A percentile compares a stretch with the other conserved stretches of the same genome.
phyloP scores from a whole-genome alignment of 1,284 basidiomycete genomes.

The Quambalaria eucalypti region DNA sequence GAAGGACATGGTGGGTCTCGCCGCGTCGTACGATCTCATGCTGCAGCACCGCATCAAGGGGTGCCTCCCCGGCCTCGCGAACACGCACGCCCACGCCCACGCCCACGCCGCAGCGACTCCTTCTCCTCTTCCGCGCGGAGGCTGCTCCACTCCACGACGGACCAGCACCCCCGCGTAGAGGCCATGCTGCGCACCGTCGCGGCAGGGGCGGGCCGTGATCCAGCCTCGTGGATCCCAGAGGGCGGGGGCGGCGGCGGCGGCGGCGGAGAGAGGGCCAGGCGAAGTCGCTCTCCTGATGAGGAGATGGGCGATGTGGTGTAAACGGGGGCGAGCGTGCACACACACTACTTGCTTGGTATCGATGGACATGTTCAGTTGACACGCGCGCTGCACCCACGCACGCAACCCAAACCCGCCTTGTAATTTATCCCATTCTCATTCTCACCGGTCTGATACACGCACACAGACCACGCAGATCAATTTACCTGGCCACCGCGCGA shows the following conservation, averaged over 20 bases:
- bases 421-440: slow-evolving; percentile 16
- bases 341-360: neutral
- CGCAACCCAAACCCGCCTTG: neutral
- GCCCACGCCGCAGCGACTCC: neutral
- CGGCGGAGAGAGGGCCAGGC: neutral
- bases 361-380: neutral
- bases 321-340: neutral
- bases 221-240: too few species aligned
- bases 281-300: neutral
- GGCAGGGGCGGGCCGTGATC: neutral
- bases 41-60: too few species aligned
- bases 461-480: neutral
- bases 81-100: too few species aligned
- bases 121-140: neutral
- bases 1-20: slow-evolving; percentile 69
- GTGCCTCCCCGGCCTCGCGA: too few species aligned
- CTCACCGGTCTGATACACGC: slow-evolving; percentile 1
- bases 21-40: slow-evolving; percentile 44
- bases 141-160: neutral
- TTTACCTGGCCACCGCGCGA: slow-evolving; percentile 7
- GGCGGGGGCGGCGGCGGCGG: too few species aligned
- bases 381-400: neutral
- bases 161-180: neutral
- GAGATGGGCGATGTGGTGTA: neutral
- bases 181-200: neutral